A percentile compares a stretch with the other conserved stretches of the same genome.
Evolutionary conservation across 208 protist genomes (phyloP).

Genomic region (Leishmania mexicana): DNA sequence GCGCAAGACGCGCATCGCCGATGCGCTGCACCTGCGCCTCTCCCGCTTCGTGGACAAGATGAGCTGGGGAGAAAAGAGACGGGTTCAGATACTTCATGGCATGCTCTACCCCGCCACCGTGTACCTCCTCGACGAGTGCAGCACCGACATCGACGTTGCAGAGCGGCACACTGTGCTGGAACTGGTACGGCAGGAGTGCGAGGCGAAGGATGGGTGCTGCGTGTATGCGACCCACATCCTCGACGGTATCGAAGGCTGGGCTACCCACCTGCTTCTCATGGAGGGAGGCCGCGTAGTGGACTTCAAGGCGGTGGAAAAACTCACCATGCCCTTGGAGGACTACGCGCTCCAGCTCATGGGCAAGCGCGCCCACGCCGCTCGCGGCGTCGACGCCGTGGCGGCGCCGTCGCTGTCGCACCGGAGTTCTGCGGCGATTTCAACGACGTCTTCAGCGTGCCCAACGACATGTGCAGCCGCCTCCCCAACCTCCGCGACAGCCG

Average conservation of each 20-base stretch:
- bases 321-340: slow-evolving; percentile 49
- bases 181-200: slow-evolving; percentile 53
- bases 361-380: neutral
- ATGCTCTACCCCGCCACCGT: slow-evolving; percentile 52
- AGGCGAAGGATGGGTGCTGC: slow-evolving; percentile 41
- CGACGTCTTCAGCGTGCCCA: neutral
- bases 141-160: slow-evolving; percentile 82
- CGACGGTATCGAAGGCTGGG: slow-evolving; percentile 74
- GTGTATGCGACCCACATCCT: slow-evolving; percentile 90
- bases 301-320: slow-evolving; percentile 38
- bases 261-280: slow-evolving; percentile 76
- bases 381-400: neutral
- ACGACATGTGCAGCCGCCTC: neutral
- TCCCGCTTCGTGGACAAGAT: slow-evolving; percentile 58
- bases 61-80: slow-evolving; percentile 71
- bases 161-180: slow-evolving; percentile 69
- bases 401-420: slow-evolving; percentile 9
- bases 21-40: slow-evolving; percentile 53
- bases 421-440: slow-evolving; percentile 1
- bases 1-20: slow-evolving; percentile 41
- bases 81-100: slow-evolving; percentile 75
- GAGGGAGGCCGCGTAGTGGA: slow-evolving; percentile 41
- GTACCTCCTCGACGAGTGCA: slow-evolving; percentile 87
- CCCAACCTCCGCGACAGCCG: neutral
- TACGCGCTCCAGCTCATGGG: slow-evolving; percentile 64